Percentiles rank a stretch among this genome's conserved stretches.
These are phyloP conservation scores for Cicer arietinum DNA, from an alignment of 306 rosid genomes.

Conservation along the genomic window DNA sequence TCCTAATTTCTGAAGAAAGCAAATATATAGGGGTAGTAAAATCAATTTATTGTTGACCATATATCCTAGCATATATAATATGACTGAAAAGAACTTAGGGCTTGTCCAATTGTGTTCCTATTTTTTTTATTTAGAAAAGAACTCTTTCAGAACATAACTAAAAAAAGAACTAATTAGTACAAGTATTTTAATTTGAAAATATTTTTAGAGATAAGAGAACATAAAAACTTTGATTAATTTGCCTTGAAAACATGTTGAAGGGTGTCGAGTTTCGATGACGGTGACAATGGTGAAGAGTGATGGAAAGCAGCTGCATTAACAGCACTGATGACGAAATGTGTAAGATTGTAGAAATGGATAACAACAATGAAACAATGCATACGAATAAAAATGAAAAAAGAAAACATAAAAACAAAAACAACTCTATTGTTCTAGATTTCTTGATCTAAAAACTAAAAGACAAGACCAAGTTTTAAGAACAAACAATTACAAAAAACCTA, in stretches of 20 bases:
- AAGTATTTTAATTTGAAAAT: neutral
- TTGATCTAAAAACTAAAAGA: neutral
- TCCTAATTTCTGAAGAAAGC: slow-evolving; percentile 47
- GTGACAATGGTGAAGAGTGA: neutral
- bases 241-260: neutral
- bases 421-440: neutral
- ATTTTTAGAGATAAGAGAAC: neutral
- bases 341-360: neutral
- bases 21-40: slow-evolving; percentile 40
- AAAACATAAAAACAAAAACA: neutral
- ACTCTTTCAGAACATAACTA: neutral
- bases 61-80: slow-evolving; percentile 21
- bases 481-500: neutral
- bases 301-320: neutral
- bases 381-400: neutral
- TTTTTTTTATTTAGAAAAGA: neutral
- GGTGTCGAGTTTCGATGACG: neutral
- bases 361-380: neutral
- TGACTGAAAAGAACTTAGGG: slow-evolving; percentile 21
- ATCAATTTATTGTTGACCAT: slow-evolving; percentile 28
- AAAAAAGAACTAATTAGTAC: neutral
- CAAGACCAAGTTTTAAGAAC: slow-evolving; percentile 2
- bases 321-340: neutral
- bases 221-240: neutral
- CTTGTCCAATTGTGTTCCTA: neutral